Conservation (phyloP, 768 basidiomycete species). For the Amanita subjunquillea region DNA sequence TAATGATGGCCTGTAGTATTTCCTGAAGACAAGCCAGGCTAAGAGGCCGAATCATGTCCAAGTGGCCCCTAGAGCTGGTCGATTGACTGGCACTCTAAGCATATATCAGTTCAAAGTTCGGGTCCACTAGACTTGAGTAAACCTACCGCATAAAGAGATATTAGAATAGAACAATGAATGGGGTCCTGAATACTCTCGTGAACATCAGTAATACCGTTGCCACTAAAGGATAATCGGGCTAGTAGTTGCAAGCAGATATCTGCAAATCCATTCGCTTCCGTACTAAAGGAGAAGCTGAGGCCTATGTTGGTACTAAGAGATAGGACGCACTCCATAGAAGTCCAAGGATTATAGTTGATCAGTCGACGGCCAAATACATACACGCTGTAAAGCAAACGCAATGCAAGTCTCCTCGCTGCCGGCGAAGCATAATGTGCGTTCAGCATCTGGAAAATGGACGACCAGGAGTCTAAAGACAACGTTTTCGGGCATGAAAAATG, state of each 20-base stretch:
- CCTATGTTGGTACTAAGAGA: background rate
- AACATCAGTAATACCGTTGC: background rate
- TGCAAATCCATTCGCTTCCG: background rate
- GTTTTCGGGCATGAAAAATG: background rate
- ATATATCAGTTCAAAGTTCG: background rate
- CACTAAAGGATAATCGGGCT: constrained; percentile 10
- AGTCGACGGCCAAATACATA: constrained; percentile 43
- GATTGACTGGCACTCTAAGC: background rate
- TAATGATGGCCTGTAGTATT: constrained; percentile 31
- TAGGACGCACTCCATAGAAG: background rate
- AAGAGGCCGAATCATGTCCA: constrained; percentile 23
- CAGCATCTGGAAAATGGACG: constrained; percentile 31
- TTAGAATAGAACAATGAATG: constrained; percentile 26
- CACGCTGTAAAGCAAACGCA: constrained; percentile 44
- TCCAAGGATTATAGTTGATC: constrained; percentile 14
- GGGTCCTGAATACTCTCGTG: constrained; percentile 17
- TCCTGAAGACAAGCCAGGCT: constrained; percentile 32
- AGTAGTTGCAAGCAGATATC: constrained; percentile 10
- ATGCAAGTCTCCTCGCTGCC: constrained; percentile 47
- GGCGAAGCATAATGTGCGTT: constrained; percentile 43
- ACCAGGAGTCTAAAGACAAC: constrained; percentile 39
- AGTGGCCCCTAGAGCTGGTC: background rate
- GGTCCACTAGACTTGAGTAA: background rate
- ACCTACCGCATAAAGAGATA: constrained; percentile 31
- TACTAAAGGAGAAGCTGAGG: constrained; percentile 2